Percentiles rank a stretch among this genome's conserved stretches.
Conservation (phyloP, 495 filamentous ascomycete species). For the Neurospora africana region DNA sequence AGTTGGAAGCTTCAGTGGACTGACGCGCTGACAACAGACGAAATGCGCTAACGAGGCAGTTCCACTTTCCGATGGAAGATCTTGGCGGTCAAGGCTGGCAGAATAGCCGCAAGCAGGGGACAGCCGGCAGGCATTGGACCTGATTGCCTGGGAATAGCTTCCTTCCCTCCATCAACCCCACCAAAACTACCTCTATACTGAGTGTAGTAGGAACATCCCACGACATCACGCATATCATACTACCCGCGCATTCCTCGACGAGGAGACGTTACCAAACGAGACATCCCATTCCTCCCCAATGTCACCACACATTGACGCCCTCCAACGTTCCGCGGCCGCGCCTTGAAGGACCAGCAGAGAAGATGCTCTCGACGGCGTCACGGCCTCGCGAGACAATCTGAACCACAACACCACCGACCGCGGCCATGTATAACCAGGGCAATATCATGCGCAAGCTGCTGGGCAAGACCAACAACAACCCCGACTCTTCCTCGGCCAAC, state of each 20-base stretch:
- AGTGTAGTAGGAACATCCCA: neutral
- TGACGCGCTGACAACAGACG: neutral
- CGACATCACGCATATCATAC: neutral
- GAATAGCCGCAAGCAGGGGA: neutral
- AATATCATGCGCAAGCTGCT: slow-evolving; percentile 45
- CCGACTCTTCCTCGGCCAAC: slow-evolving; percentile 17
- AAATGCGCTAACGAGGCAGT: neutral
- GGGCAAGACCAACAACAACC: slow-evolving; percentile 28
- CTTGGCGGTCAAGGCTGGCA: neutral
- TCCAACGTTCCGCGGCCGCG: neutral
- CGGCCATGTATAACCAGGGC: slow-evolving; percentile 29
- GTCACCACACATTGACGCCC: neutral
- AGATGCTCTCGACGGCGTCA: neutral
- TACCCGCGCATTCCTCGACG: neutral
- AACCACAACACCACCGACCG: neutral
- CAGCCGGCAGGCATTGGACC: neutral
- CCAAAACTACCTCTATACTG: too few species aligned
- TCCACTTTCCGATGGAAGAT: neutral
- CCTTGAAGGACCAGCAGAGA: neutral
- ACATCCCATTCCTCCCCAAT: neutral
- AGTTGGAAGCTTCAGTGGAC: neutral
- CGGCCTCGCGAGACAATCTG: neutral
- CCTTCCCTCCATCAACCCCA: neutral
- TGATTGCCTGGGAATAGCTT: neutral
- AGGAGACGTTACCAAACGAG: neutral